Conservation (phyloP, 2,329 filamentous ascomycete genomes). For the Alternaria hordeiaustralica region DNA sequence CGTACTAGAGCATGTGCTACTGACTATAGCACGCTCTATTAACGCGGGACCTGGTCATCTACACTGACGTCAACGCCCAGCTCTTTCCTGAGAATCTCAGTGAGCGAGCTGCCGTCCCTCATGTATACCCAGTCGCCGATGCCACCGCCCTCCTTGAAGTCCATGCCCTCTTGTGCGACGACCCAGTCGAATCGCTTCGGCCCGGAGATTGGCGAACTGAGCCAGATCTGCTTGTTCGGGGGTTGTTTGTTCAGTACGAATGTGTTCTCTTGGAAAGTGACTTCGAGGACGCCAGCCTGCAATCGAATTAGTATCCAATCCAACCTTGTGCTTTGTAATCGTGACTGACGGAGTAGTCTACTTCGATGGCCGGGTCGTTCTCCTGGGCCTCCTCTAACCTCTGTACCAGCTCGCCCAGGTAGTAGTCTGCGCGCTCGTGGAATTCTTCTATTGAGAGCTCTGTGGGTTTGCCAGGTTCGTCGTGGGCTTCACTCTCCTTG, state of each 20-base stretch:
- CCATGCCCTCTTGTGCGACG: slow-evolving; percentile 71
- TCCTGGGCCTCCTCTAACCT: slow-evolving; percentile 79
- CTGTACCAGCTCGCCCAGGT: slow-evolving; percentile 66
- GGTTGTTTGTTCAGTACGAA: slow-evolving; percentile 99
- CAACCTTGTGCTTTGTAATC: not conserved
- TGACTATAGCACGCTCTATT: slow-evolving; percentile 9
- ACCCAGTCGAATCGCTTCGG: slow-evolving; percentile 97
- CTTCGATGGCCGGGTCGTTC: slow-evolving; percentile 75
- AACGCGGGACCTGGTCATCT: slow-evolving; percentile 41
- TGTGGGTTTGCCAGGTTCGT: slow-evolving; percentile 60
- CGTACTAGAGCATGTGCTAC: not conserved
- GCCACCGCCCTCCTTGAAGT: slow-evolving; percentile 79
- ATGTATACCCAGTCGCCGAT: slow-evolving; percentile 85
- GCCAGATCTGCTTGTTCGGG: slow-evolving; percentile 96
- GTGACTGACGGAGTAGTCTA: slow-evolving; percentile 80
- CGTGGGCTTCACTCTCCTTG: slow-evolving; percentile 43
- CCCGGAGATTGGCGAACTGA: slow-evolving; percentile 87
- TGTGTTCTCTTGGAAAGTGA: slow-evolving; percentile 71
- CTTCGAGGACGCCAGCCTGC: slow-evolving; percentile 84
- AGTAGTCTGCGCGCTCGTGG: slow-evolving; percentile 77
- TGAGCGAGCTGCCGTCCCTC: slow-evolving; percentile 79
- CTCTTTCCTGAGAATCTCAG: slow-evolving; percentile 75
- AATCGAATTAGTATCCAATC: slow-evolving; percentile 11
- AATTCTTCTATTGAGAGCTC: slow-evolving; percentile 75
- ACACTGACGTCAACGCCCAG: slow-evolving; percentile 65